Evolutionary conservation across 176 grass and related monocot genomes (phyloP).

Genomic region (Phyllostachys edulis): DNA sequence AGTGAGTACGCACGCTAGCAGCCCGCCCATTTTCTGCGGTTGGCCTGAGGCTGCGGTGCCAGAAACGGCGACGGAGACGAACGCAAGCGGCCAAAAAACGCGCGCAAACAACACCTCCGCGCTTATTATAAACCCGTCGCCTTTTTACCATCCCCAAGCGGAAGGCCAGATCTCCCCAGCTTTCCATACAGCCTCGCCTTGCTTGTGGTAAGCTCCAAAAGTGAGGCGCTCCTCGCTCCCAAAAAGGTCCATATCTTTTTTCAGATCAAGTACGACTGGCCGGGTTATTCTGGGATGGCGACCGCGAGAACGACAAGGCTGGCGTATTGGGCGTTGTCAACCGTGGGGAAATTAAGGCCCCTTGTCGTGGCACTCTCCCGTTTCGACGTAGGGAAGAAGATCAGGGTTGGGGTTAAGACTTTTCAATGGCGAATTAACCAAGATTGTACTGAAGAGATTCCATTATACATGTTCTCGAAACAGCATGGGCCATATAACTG

Average conservation of each 20-base stretch:
- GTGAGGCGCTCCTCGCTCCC: not conserved
- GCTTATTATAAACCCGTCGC: not conserved
- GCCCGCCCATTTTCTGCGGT: not conserved
- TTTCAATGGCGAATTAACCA: not conserved
- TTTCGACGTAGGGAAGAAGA: not conserved
- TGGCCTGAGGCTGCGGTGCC: not conserved
- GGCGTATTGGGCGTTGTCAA: conserved; percentile 27
- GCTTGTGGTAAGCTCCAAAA: not conserved
- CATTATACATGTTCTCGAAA: too few relatives aligned
- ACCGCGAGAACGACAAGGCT: not conserved
- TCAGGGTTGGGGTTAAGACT: not conserved
- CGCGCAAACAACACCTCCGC: not conserved
- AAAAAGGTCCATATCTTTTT: not conserved
- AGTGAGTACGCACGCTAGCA: too few relatives aligned
- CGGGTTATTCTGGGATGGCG: not conserved
- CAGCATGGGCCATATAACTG: too few relatives aligned
- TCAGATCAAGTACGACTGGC: not conserved
- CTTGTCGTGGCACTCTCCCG: conserved; percentile 13
- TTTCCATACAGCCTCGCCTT: not conserved
- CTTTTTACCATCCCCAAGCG: not conserved
- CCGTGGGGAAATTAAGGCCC: not conserved
- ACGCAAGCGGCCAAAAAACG: conserved; percentile 11
- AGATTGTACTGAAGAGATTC: too few relatives aligned
- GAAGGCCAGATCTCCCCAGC: not conserved
- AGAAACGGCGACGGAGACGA: not conserved